Evolutionary conservation across 139 green algal species (phyloP).

Genomic region (Pycnococcus provasolii): DNA sequence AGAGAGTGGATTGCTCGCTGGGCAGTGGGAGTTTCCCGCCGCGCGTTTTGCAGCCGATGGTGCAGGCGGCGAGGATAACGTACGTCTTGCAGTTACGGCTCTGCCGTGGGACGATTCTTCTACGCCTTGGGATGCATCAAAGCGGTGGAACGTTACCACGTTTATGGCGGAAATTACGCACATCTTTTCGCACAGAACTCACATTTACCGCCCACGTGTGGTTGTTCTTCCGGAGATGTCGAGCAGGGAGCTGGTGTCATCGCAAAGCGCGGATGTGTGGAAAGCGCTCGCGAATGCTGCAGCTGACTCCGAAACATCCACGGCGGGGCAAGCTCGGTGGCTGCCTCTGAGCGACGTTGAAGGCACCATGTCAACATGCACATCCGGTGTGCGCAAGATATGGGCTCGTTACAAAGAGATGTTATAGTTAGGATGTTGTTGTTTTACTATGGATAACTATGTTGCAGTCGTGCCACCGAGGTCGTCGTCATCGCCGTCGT

Average conservation of each 20-base stretch:
- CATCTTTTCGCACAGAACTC: slow-evolving; percentile 16
- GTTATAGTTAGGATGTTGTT: no score
- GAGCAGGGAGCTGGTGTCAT: no score
- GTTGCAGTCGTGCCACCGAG: no score
- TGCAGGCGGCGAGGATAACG: neutral
- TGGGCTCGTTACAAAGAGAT: neutral
- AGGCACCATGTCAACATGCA: neutral
- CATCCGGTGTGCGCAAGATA: slow-evolving; percentile 1
- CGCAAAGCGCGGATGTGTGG: neutral
- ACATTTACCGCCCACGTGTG: neutral
- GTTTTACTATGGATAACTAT: no score
- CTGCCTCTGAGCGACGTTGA: neutral
- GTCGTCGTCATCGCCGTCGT: no score
- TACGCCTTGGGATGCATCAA: neutral
- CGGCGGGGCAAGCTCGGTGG: neutral
- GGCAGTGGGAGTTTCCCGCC: slow-evolving; percentile 44
- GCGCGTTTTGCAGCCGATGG: neutral
- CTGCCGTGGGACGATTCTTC: neutral
- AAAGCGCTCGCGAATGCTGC: neutral
- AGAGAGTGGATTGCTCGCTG: slow-evolving; percentile 33
- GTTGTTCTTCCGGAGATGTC: no score
- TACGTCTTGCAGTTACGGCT: no score
- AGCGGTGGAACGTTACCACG: neutral
- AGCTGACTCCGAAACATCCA: neutral
- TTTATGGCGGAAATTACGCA: neutral